Evolutionary conservation across 305 asterid genomes (phyloP), one percentile per base, ranked within the genome.

Genomic region (Caryopteris hybrid): DNA sequence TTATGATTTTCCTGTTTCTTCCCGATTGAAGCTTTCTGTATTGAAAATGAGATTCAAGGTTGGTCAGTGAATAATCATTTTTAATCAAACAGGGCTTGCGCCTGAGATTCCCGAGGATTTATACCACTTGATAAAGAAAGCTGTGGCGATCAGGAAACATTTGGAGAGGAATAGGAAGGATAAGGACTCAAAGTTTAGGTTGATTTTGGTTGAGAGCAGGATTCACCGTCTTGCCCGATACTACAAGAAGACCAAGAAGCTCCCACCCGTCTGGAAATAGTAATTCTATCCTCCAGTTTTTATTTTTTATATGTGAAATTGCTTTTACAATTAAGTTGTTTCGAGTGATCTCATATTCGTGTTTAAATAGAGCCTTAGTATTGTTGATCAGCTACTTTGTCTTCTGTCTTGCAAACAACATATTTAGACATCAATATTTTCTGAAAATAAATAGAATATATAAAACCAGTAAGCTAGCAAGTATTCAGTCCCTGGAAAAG

Each of bases 211-310:
- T 39, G 90, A 88, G 84, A 86, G 95, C 79, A 88, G 92, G 83
- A 86, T 88, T 66, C 96, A 88, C 72, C 90, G 93, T 45, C 93
- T 88, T 12, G 96, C 94, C 38, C 94, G 94, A 13, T 86, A 88
- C 82, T 88, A 86, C 88, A 88, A 86, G 86, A 84, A 88, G 84
- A 86, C 93, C 54, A 88, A 85, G 88, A 89, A 89, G 89, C 95
- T 89, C 61, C 91, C 95, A 0, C 95, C 92, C 43, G 83, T 78
- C 74, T 89, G 92, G 89, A 85, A 89, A 82, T 89, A 89, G 96
- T 89, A 85, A 70, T 33, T 39, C 8, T 17, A 48, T 29, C 47
- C 62, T 50, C 25, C 23, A 2, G 0, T 3, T 41, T 58, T 8
- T 25, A 1, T 0, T 1, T 63, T 63, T 41, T 21, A 0, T 9